Evolutionary conservation across 202 grass and related monocot species (phyloP).

Genomic region (Musa balbisiana): DNA sequence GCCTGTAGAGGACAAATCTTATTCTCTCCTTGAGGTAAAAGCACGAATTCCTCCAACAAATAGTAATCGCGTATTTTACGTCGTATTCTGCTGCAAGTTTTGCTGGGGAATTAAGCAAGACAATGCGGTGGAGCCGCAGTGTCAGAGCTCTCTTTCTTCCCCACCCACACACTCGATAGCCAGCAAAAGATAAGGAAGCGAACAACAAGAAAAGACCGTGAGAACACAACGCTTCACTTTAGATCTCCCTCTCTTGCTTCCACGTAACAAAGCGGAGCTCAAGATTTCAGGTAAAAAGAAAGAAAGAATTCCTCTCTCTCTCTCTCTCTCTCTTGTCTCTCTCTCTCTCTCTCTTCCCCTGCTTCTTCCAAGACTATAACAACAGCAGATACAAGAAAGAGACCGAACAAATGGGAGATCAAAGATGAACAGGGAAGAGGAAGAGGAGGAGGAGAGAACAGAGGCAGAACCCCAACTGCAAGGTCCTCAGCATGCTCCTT

Average conservation of each 20-base stretch:
- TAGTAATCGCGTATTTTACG: background rate
- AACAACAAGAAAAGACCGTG: background rate
- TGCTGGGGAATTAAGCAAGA: slow-evolving; percentile 2
- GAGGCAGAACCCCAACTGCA: slow-evolving; percentile 5
- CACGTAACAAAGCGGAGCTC: too few relatives aligned
- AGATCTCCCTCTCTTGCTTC: background rate
- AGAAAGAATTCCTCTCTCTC: too few relatives aligned
- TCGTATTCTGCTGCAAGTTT: background rate
- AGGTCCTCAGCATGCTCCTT: background rate
- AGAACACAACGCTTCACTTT: background rate
- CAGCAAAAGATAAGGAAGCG: background rate
- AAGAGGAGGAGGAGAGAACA: background rate
- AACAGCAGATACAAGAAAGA: too few relatives aligned
- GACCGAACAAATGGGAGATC: background rate
- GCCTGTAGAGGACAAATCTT: too few relatives aligned
- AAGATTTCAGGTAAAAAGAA: too few relatives aligned
- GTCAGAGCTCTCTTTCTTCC: background rate
- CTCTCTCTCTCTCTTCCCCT: too few relatives aligned
- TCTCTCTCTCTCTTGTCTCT: too few relatives aligned
- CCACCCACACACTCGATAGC: background rate
- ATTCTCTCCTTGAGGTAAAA: too few relatives aligned
- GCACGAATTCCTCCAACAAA: too few relatives aligned
- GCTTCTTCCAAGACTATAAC: background rate
- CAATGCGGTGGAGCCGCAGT: background rate
- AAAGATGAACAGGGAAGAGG: background rate